phyloP scores from a whole-genome alignment of 306 rosid genomes.

The Quercus alba region DNA sequence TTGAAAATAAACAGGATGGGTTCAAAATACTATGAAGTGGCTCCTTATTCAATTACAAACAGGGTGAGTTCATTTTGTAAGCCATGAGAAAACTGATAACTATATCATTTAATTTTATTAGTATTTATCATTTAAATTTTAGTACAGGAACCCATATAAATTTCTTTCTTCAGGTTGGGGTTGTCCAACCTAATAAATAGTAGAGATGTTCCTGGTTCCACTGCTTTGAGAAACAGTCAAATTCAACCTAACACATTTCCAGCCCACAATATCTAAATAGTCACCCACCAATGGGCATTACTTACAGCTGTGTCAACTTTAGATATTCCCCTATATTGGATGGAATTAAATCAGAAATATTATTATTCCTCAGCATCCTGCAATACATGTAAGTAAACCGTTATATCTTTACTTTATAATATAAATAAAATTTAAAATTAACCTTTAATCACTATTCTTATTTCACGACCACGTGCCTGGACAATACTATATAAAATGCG shows the following conservation, averaged over 20 bases:
- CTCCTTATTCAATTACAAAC: no score
- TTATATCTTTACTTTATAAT: no score
- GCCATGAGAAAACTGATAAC: not conserved
- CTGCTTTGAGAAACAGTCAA: not conserved
- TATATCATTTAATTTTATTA: not conserved
- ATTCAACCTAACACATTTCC: not conserved
- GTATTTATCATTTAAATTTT: not conserved
- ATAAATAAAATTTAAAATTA: no score
- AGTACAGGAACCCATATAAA: not conserved
- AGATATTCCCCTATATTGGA: not conserved
- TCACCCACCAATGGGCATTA: conserved; percentile 8
- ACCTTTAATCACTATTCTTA: no score
- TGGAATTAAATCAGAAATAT: conserved; percentile 67
- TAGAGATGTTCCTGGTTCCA: not conserved
- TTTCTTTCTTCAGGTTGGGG: not conserved
- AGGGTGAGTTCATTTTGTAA: no score
- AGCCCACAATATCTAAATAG: not conserved
- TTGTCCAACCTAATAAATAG: not conserved
- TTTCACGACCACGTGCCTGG: no score
- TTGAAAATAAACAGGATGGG: no score
- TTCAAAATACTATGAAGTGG: not conserved
- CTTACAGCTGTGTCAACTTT: conserved; percentile 55
- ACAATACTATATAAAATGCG: no score
- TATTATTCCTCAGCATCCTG: conserved; percentile 75
- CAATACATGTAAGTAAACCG: conserved; percentile 1